A percentile compares a stretch with the other conserved stretches of the same genome.
These are phyloP conservation scores for Salix brachista DNA, from an alignment of 345 rosid genomes.

Conservation along the genomic window DNA sequence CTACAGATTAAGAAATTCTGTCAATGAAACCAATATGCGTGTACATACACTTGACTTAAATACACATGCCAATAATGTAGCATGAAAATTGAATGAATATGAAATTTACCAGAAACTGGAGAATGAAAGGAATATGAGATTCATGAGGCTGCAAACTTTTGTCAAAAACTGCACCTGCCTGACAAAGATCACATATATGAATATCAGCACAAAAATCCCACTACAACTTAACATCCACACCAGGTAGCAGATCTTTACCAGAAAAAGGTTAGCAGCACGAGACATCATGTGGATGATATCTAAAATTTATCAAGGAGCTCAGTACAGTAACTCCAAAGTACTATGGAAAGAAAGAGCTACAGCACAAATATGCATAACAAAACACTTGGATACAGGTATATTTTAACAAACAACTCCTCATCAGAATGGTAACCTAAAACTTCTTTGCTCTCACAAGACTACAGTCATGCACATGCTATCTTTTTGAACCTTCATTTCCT, in stretches of 20 bases:
- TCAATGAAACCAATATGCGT: background rate
- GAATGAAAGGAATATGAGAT: constrained; percentile 86
- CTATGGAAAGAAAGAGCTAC: constrained; percentile 5
- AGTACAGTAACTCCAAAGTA: constrained; percentile 5
- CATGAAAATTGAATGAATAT: background rate
- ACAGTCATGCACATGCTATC: constrained; percentile 83
- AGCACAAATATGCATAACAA: background rate
- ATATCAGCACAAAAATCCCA: background rate
- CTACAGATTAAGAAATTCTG: constrained; percentile 25
- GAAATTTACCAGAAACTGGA: constrained; percentile 75
- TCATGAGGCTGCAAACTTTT: constrained; percentile 86
- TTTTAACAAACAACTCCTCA: constrained; percentile 89
- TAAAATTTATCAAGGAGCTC: constrained; percentile 48
- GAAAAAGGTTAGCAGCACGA: constrained; percentile 64
- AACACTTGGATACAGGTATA: constrained; percentile 72
- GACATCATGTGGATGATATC: constrained; percentile 76
- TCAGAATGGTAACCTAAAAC: constrained; percentile 81
- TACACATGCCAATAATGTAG: background rate
- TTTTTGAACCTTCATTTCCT: constrained; percentile 59
- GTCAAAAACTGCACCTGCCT: constrained; percentile 76
- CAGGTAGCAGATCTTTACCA: constrained; percentile 40
- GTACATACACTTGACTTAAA: background rate
- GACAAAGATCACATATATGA: constrained; percentile 12
- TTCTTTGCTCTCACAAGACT: constrained; percentile 75
- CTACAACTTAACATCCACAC: background rate